Percentiles rank a stretch among this genome's conserved stretches.
phyloP scores from a whole-genome alignment of 2,329 filamentous ascomycete species.

The Sarocladiaceae sp. region DNA sequence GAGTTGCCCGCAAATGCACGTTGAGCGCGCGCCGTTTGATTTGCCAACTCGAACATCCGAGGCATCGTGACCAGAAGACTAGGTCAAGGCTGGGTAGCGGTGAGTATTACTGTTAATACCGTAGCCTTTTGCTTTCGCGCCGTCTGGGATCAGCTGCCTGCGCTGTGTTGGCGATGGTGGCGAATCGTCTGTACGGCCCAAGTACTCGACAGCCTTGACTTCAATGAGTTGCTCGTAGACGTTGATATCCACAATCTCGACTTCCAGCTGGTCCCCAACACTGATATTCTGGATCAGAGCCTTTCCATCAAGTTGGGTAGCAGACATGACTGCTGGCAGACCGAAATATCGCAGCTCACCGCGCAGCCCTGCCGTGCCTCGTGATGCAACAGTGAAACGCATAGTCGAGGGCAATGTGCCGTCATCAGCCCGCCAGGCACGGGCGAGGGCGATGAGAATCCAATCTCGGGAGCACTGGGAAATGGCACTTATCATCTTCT shows the following conservation, averaged over 20 bases:
- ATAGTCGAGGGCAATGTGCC: conserved; percentile 40
- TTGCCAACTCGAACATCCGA: no score
- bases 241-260: conserved; percentile 48
- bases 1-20: no score
- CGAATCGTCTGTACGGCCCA: conserved; percentile 5
- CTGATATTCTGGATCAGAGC: conserved; percentile 35
- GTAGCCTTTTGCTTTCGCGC: background rate
- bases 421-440: conserved; percentile 50
- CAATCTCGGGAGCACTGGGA: conserved; percentile 42
- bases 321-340: conserved; percentile 34
- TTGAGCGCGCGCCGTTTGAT: no score
- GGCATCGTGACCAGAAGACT: background rate
- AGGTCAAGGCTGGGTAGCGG: background rate
- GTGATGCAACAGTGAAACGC: conserved; percentile 37
- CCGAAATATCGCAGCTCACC: conserved; percentile 48
- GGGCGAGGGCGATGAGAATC: conserved; percentile 53
- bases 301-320: conserved; percentile 30
- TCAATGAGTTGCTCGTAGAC: conserved; percentile 38
- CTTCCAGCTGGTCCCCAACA: conserved; percentile 48
- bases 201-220: conserved; percentile 37
- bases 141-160: background rate
- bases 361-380: conserved; percentile 26
- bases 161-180: background rate
- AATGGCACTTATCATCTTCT: conserved; percentile 42
- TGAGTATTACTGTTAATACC: background rate